Evolutionary conservation across 2,329 filamentous ascomycete genomes (phyloP).

Genomic region (Ophiostoma sp.): DNA sequence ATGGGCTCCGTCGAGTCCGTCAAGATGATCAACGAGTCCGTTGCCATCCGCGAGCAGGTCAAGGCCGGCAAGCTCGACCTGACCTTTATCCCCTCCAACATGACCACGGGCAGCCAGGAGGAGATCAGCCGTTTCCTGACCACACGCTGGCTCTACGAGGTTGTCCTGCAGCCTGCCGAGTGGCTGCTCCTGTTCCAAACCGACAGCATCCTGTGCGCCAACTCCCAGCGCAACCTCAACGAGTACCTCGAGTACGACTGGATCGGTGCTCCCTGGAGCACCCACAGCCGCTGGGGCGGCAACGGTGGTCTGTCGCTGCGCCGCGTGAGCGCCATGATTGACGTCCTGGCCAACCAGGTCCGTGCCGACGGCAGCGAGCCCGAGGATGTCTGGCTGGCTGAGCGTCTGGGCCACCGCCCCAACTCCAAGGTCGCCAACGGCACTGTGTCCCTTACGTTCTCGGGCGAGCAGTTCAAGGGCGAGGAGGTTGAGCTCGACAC

Average conservation of each 20-base stretch:
- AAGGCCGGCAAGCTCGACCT: conserved; percentile 45
- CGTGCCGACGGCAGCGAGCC: conserved; percentile 42
- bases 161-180: conserved; percentile 45
- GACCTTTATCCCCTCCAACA: conserved; percentile 46
- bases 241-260: conserved; percentile 50
- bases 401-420: conserved; percentile 47
- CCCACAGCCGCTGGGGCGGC: conserved; percentile 41
- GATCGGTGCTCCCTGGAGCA: conserved; percentile 48
- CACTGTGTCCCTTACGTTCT: conserved; percentile 44
- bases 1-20: conserved; percentile 48
- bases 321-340: conserved; percentile 48
- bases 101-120: conserved; percentile 47
- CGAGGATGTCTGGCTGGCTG: conserved; percentile 53
- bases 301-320: conserved; percentile 50
- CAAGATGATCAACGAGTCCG: conserved; percentile 39
- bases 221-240: conserved; percentile 43
- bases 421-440: conserved; percentile 48
- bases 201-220: conserved; percentile 53
- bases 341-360: conserved; percentile 45
- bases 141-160: conserved; percentile 48
- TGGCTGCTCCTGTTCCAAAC: conserved; percentile 52
- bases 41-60: conserved; percentile 43
- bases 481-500: conserved; percentile 27
- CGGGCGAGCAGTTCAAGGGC: conserved; percentile 45
- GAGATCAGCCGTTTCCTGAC: conserved; percentile 50